Evolutionary conservation across 2,329 filamentous ascomycete genomes (phyloP), one percentile per base, ranked within the genome.

Genomic region (Rhynchosporium secalis): DNA sequence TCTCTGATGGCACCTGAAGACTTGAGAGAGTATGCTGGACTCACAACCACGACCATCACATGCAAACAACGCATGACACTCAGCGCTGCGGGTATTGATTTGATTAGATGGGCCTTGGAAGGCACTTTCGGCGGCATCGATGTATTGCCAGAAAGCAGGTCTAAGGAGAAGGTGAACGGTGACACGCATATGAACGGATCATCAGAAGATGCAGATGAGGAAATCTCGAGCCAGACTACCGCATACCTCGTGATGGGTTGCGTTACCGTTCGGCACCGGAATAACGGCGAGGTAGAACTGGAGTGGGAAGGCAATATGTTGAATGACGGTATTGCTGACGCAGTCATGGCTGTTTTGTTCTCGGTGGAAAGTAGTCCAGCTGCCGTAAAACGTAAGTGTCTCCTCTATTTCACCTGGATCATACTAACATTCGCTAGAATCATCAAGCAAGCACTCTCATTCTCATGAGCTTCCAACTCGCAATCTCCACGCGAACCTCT

Each of bases 231-330:
- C 69, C 74, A 85, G 62, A 74, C 84, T 7, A 72, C 84, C 57
- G 78, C 83, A 3, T 88, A 88, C 69, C 77, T 86, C 33, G 86
- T 99, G 71, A 98, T 99, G 94, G 94, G 92, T 66, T 95, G 90
- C 75, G 87, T 97, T 33, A 86, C 86, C 7, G 86, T 98, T n/a
- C 85, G 88, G 26, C 92, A 95, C 76, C 84, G 84, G 66, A 84
- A 81, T 65, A 88, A 86, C 68, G 90, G 93, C 61, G 88, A 95
- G 72, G 85, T 97, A 5, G 92, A 96, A 74, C 81, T 98, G 2
- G 92, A 96, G 76, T 99, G 95, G 95, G 94, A 98, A 75, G 95
- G 93, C 62, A 99, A 98, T 74, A 90, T 96, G 79, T 88, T 97
- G 72, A 99, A 98, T 75, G 95, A 99, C 73, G 91, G 92, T 64